Percentiles rank a stretch among this genome's conserved stretches.
Conservation (phyloP, 2,329 filamentous ascomycete genomes). For the Xylaria sp. region DNA sequence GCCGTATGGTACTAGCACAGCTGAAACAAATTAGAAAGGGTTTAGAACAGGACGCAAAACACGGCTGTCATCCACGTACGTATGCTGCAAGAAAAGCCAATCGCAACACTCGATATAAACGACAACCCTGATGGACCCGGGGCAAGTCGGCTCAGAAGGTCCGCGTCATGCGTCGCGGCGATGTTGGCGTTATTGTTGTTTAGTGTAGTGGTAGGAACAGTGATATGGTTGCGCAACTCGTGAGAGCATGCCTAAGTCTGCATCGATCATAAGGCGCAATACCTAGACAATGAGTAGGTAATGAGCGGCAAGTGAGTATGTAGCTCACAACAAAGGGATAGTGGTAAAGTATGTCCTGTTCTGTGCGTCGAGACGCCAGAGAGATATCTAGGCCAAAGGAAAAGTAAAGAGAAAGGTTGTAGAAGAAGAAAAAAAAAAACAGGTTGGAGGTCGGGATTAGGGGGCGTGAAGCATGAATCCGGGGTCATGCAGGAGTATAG, state of each 20-base stretch:
- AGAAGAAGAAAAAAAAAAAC: not conserved
- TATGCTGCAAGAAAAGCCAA: constrained; percentile 29
- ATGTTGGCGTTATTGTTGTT: constrained; percentile 20
- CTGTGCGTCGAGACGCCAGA: constrained; percentile 28
- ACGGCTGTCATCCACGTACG: constrained; percentile 29
- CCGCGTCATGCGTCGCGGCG: constrained; percentile 45
- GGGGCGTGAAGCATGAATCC: constrained; percentile 29
- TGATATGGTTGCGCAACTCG: not conserved
- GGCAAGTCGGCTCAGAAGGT: constrained; percentile 34
- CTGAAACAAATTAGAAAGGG: constrained; percentile 30
- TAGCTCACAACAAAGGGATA: constrained; percentile 27
- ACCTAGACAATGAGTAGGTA: not conserved
- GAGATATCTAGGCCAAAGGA: constrained; percentile 10
- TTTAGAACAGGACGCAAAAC: constrained; percentile 39
- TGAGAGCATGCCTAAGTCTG: constrained; percentile 9
- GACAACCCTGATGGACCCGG: constrained; percentile 41
- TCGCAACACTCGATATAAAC: constrained; percentile 21
- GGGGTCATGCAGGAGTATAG: constrained; percentile 23
- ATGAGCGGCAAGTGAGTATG: constrained; percentile 20
- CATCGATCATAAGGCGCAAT: constrained; percentile 25
- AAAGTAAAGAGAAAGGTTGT: constrained; percentile 18
- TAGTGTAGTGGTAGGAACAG: not conserved
- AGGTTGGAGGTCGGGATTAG: constrained; percentile 29
- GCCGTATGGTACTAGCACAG: constrained; percentile 27
- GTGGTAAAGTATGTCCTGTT: constrained; percentile 6